Evolutionary conservation across 768 basidiomycete genomes (phyloP).

Genomic region (Tricholomella constricta): DNA sequence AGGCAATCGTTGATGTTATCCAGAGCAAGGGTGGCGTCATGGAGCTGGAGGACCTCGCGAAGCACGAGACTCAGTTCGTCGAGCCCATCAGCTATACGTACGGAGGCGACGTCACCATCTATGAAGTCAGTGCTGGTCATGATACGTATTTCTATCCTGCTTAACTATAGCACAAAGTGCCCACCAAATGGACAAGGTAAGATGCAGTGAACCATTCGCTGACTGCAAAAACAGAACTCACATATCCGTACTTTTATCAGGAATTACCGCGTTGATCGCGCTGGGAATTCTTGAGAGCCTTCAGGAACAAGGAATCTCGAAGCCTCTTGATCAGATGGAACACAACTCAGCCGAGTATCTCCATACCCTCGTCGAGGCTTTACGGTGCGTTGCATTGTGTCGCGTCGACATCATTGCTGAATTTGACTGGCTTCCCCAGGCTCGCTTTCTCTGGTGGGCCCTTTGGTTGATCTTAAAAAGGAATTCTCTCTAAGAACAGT

Average conservation of each 20-base stretch:
- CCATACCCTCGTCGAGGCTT: conserved; percentile 82
- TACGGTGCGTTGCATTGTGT: conserved; percentile 54
- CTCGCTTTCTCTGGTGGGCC: conserved; percentile 71
- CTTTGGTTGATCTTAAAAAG: background rate
- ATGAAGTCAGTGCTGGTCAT: conserved; percentile 61
- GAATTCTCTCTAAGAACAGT: background rate
- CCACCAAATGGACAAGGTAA: conserved; percentile 95
- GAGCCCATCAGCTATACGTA: conserved; percentile 93
- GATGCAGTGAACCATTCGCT: background rate
- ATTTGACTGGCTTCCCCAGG: conserved; percentile 30
- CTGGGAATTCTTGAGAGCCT: conserved; percentile 91
- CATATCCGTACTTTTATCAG: conserved; percentile 33
- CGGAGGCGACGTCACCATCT: conserved; percentile 80
- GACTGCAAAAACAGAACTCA: background rate
- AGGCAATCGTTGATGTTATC: conserved; percentile 86
- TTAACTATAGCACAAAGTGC: conserved; percentile 53
- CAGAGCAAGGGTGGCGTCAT: conserved; percentile 89
- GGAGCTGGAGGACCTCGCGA: conserved; percentile 91
- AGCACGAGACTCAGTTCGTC: conserved; percentile 76
- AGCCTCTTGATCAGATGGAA: conserved; percentile 74
- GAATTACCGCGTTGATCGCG: conserved; percentile 90
- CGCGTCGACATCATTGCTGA: background rate
- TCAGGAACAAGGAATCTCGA: conserved; percentile 70
- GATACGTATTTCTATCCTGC: background rate
- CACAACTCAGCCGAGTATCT: conserved; percentile 92